phyloP scores from a whole-genome alignment of 2,329 filamentous ascomycete genomes.

The Fusarium incarnatum region DNA sequence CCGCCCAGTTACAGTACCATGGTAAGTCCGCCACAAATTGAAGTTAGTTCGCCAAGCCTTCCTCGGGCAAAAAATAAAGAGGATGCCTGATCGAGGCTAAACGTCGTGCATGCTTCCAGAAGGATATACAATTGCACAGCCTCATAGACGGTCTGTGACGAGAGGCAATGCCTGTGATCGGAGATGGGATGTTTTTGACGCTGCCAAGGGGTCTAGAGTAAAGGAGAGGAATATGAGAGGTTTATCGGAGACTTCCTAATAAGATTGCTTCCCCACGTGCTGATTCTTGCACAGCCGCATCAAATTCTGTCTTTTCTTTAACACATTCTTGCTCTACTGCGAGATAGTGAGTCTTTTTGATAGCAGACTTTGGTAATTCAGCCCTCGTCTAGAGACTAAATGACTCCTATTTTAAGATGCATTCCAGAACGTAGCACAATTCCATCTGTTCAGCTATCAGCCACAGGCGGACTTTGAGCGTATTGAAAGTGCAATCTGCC shows the following conservation, averaged over 20 bases:
- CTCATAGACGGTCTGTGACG: neutral
- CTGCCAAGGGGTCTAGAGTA: neutral
- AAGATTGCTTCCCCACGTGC: conserved; percentile 1
- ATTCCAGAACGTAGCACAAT: neutral
- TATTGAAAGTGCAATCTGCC: conserved; percentile 25
- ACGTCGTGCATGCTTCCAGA: neutral
- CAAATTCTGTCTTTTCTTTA: neutral
- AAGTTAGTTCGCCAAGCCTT: neutral
- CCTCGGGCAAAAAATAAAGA: neutral
- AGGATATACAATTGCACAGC: neutral
- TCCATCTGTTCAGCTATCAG: neutral
- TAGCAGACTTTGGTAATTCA: neutral
- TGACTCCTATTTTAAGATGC: neutral
- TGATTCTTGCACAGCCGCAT: neutral
- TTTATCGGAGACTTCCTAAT: neutral
- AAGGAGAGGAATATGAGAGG: neutral
- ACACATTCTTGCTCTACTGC: no score
- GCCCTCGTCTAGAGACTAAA: neutral
- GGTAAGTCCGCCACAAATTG: neutral
- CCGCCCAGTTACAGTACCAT: neutral
- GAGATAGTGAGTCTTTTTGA: no score
- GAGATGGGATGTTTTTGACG: neutral
- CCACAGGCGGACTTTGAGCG: conserved; percentile 4
- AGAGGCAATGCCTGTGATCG: neutral
- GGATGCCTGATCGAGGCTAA: neutral